A percentile compares a stretch with the other conserved stretches of the same genome.
phyloP scores from a whole-genome alignment of 805 yeast genomes.

The Isabelozyma gotoi region DNA sequence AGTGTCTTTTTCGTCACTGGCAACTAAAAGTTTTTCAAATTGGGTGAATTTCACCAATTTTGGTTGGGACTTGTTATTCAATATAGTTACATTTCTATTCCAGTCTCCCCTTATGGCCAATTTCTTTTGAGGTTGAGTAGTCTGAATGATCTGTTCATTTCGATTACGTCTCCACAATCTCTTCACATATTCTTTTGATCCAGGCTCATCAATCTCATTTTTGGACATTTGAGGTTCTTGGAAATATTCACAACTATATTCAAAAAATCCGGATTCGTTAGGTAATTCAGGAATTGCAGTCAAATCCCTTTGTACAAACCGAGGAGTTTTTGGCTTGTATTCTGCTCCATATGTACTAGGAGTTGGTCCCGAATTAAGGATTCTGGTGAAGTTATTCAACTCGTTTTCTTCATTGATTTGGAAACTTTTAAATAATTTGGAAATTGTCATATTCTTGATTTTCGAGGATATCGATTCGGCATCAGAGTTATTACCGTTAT shows the following conservation, averaged over 20 bases:
- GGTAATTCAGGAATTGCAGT: conserved; percentile 48
- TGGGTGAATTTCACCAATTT: conserved; percentile 79
- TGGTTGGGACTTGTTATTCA: conserved; percentile 80
- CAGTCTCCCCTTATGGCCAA: conserved; percentile 83
- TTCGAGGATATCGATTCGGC: conserved; percentile 33
- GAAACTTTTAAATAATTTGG: conserved; percentile 35
- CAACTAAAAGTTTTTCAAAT: conserved; percentile 79
- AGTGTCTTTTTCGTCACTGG: conserved; percentile 81
- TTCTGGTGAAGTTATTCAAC: conserved; percentile 34
- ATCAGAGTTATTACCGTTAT: conserved; percentile 17
- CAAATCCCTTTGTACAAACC: conserved; percentile 42
- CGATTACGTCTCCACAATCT: conserved; percentile 88
- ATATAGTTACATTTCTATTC: conserved; percentile 58
- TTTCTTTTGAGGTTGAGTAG: conserved; percentile 87
- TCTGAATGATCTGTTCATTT: conserved; percentile 81
- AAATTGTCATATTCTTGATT: conserved; percentile 30
- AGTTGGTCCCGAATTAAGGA: conserved; percentile 36
- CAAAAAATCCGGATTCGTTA: conserved; percentile 61
- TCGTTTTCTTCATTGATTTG: conserved; percentile 43
- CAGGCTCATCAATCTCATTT: conserved; percentile 86
- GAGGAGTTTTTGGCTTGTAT: conserved; percentile 57
- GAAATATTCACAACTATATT: conserved; percentile 84
- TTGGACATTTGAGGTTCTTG: conserved; percentile 94
- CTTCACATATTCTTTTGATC: conserved; percentile 79
- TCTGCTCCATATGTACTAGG: conserved; percentile 41